Evolutionary conservation across 2,329 filamentous ascomycete genomes (phyloP).

Genomic region (Periconia sp.): DNA sequence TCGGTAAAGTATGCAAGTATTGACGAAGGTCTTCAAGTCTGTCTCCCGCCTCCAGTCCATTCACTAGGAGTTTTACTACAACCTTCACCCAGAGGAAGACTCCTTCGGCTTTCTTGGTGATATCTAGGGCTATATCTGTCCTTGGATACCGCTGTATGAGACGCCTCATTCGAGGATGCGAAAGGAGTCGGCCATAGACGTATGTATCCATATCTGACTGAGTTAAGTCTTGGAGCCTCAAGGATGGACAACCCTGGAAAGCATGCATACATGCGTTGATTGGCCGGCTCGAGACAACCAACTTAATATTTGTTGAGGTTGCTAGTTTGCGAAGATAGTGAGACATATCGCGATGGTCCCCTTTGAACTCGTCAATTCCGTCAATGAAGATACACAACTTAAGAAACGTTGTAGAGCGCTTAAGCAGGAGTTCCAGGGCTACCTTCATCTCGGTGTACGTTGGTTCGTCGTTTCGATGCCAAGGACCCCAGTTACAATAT

Average conservation of each 20-base stretch:
- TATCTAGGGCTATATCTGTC: background rate
- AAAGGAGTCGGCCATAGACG: conserved; percentile 5
- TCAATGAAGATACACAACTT: conserved; percentile 24
- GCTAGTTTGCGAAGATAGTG: conserved; percentile 6
- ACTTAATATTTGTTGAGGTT: conserved; percentile 11
- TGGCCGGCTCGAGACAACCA: conserved; percentile 23
- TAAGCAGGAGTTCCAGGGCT: conserved; percentile 9
- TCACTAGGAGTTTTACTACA: conserved; percentile 15
- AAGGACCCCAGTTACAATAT: conserved; percentile 4
- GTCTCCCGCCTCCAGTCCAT: conserved; percentile 16
- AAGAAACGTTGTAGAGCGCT: conserved; percentile 5
- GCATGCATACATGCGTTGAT: conserved; percentile 11
- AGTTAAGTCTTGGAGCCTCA: conserved; percentile 16
- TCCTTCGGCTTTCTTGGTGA: conserved; percentile 10
- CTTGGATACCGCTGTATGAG: background rate
- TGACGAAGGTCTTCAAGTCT: conserved; percentile 10
- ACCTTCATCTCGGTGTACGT: conserved; percentile 6
- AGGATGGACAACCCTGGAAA: conserved; percentile 12
- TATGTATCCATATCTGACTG: conserved; percentile 13
- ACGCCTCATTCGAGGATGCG: conserved; percentile 1
- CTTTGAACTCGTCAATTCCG: conserved; percentile 26
- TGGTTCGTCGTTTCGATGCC: background rate
- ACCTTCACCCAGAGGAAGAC: conserved; percentile 21
- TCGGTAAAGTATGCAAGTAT: conserved; percentile 10
- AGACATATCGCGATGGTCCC: conserved; percentile 14